phyloP scores from a whole-genome alignment of 139 green algal genomes.

The Chlamydomonas sphaeroides region DNA sequence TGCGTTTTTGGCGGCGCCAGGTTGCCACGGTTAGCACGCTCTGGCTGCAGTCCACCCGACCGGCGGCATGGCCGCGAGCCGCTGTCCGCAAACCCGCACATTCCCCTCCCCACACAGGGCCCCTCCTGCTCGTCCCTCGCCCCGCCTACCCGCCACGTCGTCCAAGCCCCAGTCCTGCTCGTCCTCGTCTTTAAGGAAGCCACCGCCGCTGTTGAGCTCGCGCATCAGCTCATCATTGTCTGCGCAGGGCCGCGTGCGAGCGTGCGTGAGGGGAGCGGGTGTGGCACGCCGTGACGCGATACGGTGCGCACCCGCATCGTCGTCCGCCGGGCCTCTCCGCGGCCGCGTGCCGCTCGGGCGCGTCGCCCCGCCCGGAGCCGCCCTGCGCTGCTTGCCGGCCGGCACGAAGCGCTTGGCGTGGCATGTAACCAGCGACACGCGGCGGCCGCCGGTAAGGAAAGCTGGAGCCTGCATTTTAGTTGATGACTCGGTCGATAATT shows the following conservation, averaged over 20 bases:
- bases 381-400: background rate
- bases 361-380: background rate
- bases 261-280: background rate
- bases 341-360: background rate
- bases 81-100: too few relatives aligned
- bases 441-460: too few relatives aligned
- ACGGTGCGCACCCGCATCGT: background rate
- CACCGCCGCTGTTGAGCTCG: constrained; percentile 28
- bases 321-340: background rate
- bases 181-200: constrained; percentile 5
- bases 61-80: too few relatives aligned
- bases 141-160: constrained; percentile 13
- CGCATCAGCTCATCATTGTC: constrained; percentile 6
- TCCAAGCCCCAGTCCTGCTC: constrained; percentile 35
- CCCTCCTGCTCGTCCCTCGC: too few relatives aligned
- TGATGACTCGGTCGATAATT: too few relatives aligned
- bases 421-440: background rate
- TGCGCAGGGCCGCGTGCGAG: background rate
- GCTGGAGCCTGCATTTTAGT: too few relatives aligned
- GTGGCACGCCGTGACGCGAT: background rate
- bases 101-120: background rate
- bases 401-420: constrained; percentile 17
- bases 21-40: too few relatives aligned
- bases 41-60: too few relatives aligned
- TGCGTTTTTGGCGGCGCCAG: background rate